Evolutionary conservation across 2,329 filamentous ascomycete species (phyloP), one percentile per base, ranked within the genome.

Genomic region (Apiospora saccharicola): DNA sequence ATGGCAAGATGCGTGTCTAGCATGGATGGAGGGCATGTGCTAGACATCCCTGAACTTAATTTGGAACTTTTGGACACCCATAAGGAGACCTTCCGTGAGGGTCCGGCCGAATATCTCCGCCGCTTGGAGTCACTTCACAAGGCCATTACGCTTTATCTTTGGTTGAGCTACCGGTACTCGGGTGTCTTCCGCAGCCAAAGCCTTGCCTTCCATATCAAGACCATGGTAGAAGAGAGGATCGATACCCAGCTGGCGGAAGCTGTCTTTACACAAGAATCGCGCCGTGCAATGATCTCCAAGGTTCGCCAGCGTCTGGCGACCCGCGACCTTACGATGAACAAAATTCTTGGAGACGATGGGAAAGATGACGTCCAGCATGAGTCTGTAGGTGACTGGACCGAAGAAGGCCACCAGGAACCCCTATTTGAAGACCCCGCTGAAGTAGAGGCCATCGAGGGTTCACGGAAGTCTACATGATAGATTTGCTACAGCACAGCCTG

Each of bases 91-190:
- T 81, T 77, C 37, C 78, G 83, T 0, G 80, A 82, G 0, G 80
- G 53, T 0, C 80, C 82, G 19, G 83, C 87, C 70, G 80, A 85
- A 0, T 94, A 94, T 75, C 86, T 99, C 14, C 84, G 85, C 71
- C 83, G 86, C 12, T 85, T 98, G 26, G 96, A 99, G 81, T 81
- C 85, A 3, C 86, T 99, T 22, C 96, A 99, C 83, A 93, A 94
- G 77, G 87, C 90, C 41, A 85, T 99, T 49, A 94, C 96, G 64
- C 85, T 95, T 67, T 99, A 98, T 80, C 87, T 97, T 1, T 99
- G 96, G 96, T 86, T 99, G 22, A 96, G 93, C 77, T 98, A 96
- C 82, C 92, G 96, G 8, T 97, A 96, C 81, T 87, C 90, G 4
- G 93, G 94, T 68, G 87, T 97, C 69, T 97, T 98, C 81, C 88